These are phyloP conservation scores for Aspergillus phoenicis DNA, from an alignment of 2,329 filamentous ascomycete species.

Conservation along the genomic window DNA sequence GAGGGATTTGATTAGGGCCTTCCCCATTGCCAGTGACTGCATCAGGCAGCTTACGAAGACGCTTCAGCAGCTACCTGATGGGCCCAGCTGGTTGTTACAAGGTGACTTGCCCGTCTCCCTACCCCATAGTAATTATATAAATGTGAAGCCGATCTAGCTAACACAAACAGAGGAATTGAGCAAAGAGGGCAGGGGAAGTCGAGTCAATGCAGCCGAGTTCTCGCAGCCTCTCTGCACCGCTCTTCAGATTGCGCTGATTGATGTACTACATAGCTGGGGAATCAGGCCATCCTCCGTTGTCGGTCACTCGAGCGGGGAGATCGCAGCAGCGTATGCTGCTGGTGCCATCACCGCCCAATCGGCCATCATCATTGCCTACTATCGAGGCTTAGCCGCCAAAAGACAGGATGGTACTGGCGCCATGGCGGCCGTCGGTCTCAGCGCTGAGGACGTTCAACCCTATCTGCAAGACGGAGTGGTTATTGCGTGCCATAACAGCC, in stretches of 20 bases:
- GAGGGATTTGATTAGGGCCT: not conserved
- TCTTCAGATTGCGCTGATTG: conserved; percentile 32
- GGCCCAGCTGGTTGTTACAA: not conserved
- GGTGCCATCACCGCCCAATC: conserved; percentile 17
- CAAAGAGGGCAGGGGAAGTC: not conserved
- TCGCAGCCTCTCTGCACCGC: conserved; percentile 22
- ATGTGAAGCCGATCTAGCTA: too few species aligned
- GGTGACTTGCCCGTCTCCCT: too few species aligned
- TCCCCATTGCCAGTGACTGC: not conserved
- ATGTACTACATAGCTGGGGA: conserved; percentile 24
- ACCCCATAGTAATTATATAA: too few species aligned
- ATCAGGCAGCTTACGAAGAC: not conserved
- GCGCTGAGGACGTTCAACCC: not conserved
- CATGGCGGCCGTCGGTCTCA: not conserved
- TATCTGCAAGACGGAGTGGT: not conserved
- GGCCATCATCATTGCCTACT: conserved; percentile 5
- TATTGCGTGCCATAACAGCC: not conserved
- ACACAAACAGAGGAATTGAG: not conserved
- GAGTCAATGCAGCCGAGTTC: not conserved
- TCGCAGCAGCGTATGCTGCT: conserved; percentile 26
- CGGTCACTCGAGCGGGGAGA: conserved; percentile 21
- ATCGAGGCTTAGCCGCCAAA: not conserved
- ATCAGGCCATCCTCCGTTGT: conserved; percentile 17
- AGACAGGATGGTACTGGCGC: not conserved
- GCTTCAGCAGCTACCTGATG: not conserved